Evolutionary conservation across 2,329 filamentous ascomycete genomes (phyloP), one percentile per base, ranked within the genome.

Genomic region (Aspergillus unguis): DNA sequence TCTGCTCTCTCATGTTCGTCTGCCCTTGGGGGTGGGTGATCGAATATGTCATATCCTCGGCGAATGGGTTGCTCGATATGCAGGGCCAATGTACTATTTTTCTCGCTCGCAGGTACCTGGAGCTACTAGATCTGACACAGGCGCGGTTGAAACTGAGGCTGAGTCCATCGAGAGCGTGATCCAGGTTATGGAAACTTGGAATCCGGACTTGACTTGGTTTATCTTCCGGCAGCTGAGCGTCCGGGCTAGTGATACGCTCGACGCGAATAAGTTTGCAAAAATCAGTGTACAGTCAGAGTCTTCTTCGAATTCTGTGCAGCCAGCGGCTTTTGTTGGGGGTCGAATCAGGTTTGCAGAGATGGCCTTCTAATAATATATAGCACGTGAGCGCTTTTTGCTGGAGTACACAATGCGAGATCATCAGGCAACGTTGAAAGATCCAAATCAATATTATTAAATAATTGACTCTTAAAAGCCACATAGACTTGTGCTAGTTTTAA

Each of bases 121-220:
- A 37, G 35, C 23, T 26, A 27, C n/a, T 7, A 23, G 25, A n/a
- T 10, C 35, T 5, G 3, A 17, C 28, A 5, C 35, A 3, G 35
- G 47, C 5, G 23, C 26, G 2, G 38, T 28, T n/a, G 33, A 58
- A 5, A 52, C 27, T 11, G 29, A 58, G 6, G 51, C 65, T 17
- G 48, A 60, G 8, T 58, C 61, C 2, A 61, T 72, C 9, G 60
- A 71, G 7, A 47, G 55, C 8, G 67, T 66, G 1, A 67, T 75
- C 42, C 59, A 58, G 7, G 68, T 72, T 1, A 74, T 75, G 72
- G 65, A 72, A 55, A 64, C 62, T 7, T 74, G 71, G 71, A 75
- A 75, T 54, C 56, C 62, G 7, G 72, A 75, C 58, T 48, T 75
- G 29, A 68, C 72, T 0, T 75, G 72, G 72, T 70, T 74, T 48